Base-by-base conservation (phyloP, 1,284 basidiomycete species). In the Exobasidium cylindrosporum region DNA sequence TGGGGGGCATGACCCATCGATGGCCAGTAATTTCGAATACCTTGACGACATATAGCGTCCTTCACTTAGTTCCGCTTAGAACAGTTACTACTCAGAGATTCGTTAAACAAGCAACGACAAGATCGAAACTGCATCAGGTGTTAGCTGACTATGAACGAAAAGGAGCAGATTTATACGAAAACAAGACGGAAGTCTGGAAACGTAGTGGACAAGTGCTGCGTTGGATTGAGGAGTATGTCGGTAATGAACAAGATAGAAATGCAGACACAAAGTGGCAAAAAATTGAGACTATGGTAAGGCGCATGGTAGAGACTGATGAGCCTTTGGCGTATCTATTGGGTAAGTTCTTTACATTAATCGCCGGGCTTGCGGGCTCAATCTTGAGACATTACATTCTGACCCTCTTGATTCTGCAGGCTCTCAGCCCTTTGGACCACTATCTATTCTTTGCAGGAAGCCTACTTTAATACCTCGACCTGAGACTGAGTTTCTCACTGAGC, bases 401-500 rank as follows among this genome's bases (percentile, higher is more conserved):
- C 23, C 24, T 26, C 23, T 14, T 7, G 10, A 10, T 50, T 50
- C 29, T 14, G 7, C 47, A 50, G 47, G 47, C 23, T 26, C 23
- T 23, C 32, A 40, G 17, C 53, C 53, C 21, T 55, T 55, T 55
- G 53, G 53, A 44, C 53, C 53, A 4, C 4, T 55, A 1, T n/a
- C 17, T 13, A 23, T 35, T 14, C 21, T 30, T 30, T 35, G 40
- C 32, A 5, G 4, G 1, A 31, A 47, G 11, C 61, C 61, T 11
- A 60, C 50, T 7, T 43, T 63, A 28, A 63, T 63, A 26, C 61
- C 61, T 1, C 28, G 61, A 40, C 58, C 57, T 6, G 61, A 63
- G 47, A 63, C 61, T 13, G 61, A 63, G 46, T 55, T 54, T 21
- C 58, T 58, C 40, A 26, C 32, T 4, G 31, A 32, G 3, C 29